A percentile compares a stretch with the other conserved stretches of the same genome.
Conservation (phyloP, 1,139 yeast genomes). For the Geotrichum cucujoidarum region DNA sequence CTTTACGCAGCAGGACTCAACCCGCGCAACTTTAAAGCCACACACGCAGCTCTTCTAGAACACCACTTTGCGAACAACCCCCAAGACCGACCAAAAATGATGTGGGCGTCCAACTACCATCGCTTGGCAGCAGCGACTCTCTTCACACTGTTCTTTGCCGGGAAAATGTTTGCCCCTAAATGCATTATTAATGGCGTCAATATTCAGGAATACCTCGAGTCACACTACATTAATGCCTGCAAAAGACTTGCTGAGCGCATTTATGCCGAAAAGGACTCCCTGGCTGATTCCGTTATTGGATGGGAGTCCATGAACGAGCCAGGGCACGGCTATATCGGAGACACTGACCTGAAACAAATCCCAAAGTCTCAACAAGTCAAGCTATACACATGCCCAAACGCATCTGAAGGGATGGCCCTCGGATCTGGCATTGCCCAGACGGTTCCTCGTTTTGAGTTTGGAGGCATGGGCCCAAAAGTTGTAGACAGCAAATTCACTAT, state of each 20-base stretch:
- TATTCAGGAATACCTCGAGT: constrained; percentile 73
- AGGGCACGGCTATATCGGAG: constrained; percentile 40
- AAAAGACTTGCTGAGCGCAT: constrained; percentile 51
- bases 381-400: constrained; percentile 33
- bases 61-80: constrained; percentile 37
- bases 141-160: constrained; percentile 83
- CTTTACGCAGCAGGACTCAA: constrained; percentile 79
- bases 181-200: constrained; percentile 64
- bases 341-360: constrained; percentile 27
- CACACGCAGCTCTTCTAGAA: constrained; percentile 74
- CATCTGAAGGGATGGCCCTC: constrained; percentile 38
- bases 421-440: constrained; percentile 69
- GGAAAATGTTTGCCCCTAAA: constrained; percentile 63
- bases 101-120: constrained; percentile 83
- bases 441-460: constrained; percentile 60
- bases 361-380: constrained; percentile 32
- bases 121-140: constrained; percentile 70
- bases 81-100: constrained; percentile 57
- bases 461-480: constrained; percentile 62
- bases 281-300: constrained; percentile 56
- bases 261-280: constrained; percentile 43
- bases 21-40: constrained; percentile 55
- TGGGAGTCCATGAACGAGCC: constrained; percentile 90
- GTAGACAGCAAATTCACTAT: constrained; percentile 46
- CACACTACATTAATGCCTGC: constrained; percentile 55